These are phyloP conservation scores for Ilyonectria sp. DNA, from an alignment of 2,329 filamentous ascomycete species.

Conservation along the genomic window DNA sequence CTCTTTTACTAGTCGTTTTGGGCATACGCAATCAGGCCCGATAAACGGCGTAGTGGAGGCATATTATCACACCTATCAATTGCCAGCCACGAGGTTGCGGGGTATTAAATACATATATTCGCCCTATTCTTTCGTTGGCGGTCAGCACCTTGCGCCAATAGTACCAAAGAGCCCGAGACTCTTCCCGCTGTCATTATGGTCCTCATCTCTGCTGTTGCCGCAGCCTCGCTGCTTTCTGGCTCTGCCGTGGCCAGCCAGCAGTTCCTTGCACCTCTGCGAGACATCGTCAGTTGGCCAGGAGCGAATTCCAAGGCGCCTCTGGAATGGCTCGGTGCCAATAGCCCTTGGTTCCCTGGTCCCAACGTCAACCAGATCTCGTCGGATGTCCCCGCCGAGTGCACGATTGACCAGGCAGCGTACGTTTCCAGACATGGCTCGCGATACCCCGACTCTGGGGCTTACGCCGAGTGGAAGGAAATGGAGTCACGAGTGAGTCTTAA, in stretches of 20 bases:
- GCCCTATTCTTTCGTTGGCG: background rate
- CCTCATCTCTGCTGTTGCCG: background rate
- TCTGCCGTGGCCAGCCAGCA: slow-evolving; percentile 3
- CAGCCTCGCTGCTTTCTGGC: slow-evolving; percentile 3
- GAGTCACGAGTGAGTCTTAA: slow-evolving; percentile 55
- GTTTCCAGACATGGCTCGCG: slow-evolving; percentile 74
- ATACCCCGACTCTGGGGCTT: slow-evolving; percentile 74
- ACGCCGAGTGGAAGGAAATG: slow-evolving; percentile 68
- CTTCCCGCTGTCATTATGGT: slow-evolving; percentile 3
- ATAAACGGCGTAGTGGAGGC: background rate
- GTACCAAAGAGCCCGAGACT: background rate
- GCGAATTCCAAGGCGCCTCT: slow-evolving; percentile 17
- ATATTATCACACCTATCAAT: slow-evolving; percentile 5
- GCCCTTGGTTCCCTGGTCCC: slow-evolving; percentile 56
- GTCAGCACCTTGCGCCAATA: background rate
- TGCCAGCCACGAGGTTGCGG: background rate
- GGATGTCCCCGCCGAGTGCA: slow-evolving; percentile 69
- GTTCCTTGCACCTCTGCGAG: slow-evolving; percentile 18
- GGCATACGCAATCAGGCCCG: background rate
- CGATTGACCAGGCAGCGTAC: slow-evolving; percentile 73
- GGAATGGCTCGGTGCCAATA: slow-evolving; percentile 29
- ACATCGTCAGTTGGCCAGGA: slow-evolving; percentile 27
- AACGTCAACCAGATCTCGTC: slow-evolving; percentile 70
- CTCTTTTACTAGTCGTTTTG: background rate
- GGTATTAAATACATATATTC: background rate